A percentile compares a stretch with the other conserved stretches of the same genome.
phyloP scores from a whole-genome alignment of 345 rosid species.

The Eutrema yunnanense region DNA sequence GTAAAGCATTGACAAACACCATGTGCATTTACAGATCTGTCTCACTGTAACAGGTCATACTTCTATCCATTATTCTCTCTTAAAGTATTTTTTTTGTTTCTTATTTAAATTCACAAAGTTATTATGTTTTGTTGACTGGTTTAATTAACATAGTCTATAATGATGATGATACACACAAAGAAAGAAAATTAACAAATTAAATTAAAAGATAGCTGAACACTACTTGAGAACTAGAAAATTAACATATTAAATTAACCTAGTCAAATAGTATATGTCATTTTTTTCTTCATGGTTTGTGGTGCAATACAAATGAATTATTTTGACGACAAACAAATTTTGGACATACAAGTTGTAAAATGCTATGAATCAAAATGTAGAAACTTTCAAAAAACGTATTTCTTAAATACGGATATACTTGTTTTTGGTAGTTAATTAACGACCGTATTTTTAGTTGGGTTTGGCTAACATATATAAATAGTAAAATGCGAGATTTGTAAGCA shows the following conservation, averaged over 20 bases:
- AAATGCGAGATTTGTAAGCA: background rate
- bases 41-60: background rate
- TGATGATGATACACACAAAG: background rate
- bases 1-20: background rate
- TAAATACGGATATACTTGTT: background rate
- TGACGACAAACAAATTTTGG: too few relatives aligned
- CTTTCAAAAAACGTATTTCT: background rate
- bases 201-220: background rate
- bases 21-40: conserved; percentile 21
- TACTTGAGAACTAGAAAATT: too few relatives aligned
- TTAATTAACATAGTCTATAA: background rate
- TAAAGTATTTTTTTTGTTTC: background rate
- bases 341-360: background rate
- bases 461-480: background rate
- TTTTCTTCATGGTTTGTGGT: too few relatives aligned
- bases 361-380: background rate
- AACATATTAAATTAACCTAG: too few relatives aligned
- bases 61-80: background rate
- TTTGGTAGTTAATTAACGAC: background rate
- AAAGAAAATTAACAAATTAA: background rate
- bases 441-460: background rate
- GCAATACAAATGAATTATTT: too few relatives aligned
- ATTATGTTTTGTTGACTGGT: background rate
- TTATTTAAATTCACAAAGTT: background rate
- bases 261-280: too few relatives aligned